Percentiles rank a stretch among this genome's conserved stretches.
These are phyloP conservation scores for Phlebiopsis gigantea DNA, from an alignment of 768 basidiomycete species.

Conservation along the genomic window DNA sequence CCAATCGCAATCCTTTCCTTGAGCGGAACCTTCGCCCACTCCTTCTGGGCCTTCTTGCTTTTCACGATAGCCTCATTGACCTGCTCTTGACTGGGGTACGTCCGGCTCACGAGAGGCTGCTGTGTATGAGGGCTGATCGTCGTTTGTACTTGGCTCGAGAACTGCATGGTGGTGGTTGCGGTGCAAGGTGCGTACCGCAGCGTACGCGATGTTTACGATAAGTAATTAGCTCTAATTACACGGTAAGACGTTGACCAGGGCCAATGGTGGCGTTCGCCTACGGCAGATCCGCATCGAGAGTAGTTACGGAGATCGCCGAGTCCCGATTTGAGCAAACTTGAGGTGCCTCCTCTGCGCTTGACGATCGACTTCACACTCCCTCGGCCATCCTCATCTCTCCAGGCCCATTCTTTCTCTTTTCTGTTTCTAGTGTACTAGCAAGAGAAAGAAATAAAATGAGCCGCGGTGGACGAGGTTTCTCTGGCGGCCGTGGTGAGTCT, in stretches of 20 bases:
- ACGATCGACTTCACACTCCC: background rate
- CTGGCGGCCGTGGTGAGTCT: constrained; percentile 38
- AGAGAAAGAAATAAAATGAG: constrained; percentile 30
- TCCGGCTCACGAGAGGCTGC: constrained; percentile 57
- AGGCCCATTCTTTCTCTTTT: background rate
- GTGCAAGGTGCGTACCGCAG: constrained; percentile 11
- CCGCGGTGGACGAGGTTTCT: constrained; percentile 50
- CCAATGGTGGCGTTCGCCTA: background rate
- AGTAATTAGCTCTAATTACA: background rate
- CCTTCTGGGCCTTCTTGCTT: constrained; percentile 63
- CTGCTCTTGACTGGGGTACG: constrained; percentile 55
- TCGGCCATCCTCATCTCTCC: background rate
- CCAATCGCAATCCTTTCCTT: constrained; percentile 66
- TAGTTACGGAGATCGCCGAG: background rate
- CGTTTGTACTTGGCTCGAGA: constrained; percentile 43
- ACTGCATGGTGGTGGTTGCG: background rate
- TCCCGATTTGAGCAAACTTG: background rate
- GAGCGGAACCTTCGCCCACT: constrained; percentile 59
- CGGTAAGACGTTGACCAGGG: background rate
- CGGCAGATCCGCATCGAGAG: background rate
- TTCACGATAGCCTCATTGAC: constrained; percentile 55
- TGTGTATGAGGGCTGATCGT: constrained; percentile 84
- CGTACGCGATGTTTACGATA: background rate
- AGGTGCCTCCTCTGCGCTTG: background rate
- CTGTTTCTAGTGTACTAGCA: background rate